These are phyloP conservation scores for Penicillium herquei DNA, from an alignment of 495 filamentous ascomycete species.

Conservation along the genomic window DNA sequence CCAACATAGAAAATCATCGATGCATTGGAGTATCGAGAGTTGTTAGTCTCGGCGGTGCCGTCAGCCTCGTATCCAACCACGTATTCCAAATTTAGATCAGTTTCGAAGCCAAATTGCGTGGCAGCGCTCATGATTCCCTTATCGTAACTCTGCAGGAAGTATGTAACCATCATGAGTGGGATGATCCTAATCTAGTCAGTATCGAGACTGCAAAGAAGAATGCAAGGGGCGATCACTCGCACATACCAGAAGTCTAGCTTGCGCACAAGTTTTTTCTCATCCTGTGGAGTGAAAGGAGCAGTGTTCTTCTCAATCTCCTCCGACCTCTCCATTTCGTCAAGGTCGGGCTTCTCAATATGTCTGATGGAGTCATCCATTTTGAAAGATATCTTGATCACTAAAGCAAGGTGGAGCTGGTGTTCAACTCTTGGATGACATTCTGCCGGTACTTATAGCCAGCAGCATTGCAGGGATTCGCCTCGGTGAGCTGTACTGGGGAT, in stretches of 20 bases:
- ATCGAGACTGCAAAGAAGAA: neutral
- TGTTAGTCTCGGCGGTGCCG: neutral
- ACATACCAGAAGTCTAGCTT: slow-evolving; percentile 7
- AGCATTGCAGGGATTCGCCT: neutral
- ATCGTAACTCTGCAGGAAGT: slow-evolving; percentile 6
- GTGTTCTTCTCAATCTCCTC: neutral
- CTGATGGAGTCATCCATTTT: slow-evolving; percentile 4
- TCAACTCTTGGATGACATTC: neutral
- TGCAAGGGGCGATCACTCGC: neutral
- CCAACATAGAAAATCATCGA: slow-evolving; percentile 7
- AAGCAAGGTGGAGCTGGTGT: neutral
- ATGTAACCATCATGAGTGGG: slow-evolving; percentile 7
- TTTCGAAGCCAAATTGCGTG: slow-evolving; percentile 3
- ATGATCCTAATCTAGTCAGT: neutral
- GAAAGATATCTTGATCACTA: neutral
- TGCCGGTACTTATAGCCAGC: neutral
- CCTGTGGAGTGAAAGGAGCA: neutral
- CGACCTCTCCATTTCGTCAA: neutral
- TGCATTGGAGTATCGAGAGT: slow-evolving; percentile 1
- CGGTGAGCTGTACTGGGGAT: neutral
- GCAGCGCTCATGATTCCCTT: slow-evolving; percentile 7
- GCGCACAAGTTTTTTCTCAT: slow-evolving; percentile 2
- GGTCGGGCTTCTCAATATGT: neutral
- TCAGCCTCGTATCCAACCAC: slow-evolving; percentile 1
- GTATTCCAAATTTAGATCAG: neutral